Evolutionary conservation across 352 stramenopile genomes (phyloP).

Genomic region (Phytophthora colocasiae): DNA sequence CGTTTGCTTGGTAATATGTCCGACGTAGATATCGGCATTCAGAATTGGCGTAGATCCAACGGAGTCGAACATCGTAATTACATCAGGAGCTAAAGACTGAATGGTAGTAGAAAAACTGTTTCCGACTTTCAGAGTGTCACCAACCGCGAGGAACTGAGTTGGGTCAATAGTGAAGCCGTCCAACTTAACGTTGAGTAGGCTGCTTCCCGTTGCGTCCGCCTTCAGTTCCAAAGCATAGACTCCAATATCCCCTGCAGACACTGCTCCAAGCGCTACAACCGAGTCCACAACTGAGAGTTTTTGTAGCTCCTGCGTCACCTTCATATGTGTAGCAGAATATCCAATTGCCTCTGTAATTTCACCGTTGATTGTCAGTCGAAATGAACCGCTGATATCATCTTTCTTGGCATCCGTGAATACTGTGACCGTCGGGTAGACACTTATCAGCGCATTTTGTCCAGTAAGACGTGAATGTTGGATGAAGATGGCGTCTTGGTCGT

Average conservation of each 20-base stretch:
- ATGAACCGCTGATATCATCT: slow-evolving; percentile 72
- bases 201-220: slow-evolving; percentile 39
- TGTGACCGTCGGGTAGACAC: slow-evolving; percentile 71
- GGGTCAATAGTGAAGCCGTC: slow-evolving; percentile 58
- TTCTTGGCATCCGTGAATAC: slow-evolving; percentile 61
- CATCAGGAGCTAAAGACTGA: slow-evolving; percentile 45
- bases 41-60: slow-evolving; percentile 20
- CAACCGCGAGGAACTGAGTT: slow-evolving; percentile 65
- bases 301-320: slow-evolving; percentile 74
- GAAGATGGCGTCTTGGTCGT: slow-evolving; percentile 72
- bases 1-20: slow-evolving; percentile 61
- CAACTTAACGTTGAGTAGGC: slow-evolving; percentile 49
- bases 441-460: slow-evolving; percentile 73
- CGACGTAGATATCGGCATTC: slow-evolving; percentile 41
- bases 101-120: slow-evolving; percentile 40
- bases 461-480: slow-evolving; percentile 80
- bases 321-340: slow-evolving; percentile 70
- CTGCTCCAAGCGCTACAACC: slow-evolving; percentile 61
- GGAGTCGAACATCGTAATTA: slow-evolving; percentile 50
- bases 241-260: slow-evolving; percentile 51
- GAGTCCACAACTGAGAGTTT: slow-evolving; percentile 70
- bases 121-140: slow-evolving; percentile 58
- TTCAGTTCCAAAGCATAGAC: slow-evolving; percentile 68
- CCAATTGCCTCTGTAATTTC: slow-evolving; percentile 62
- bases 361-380: slow-evolving; percentile 63